A percentile compares a stretch with the other conserved stretches of the same genome.
These are phyloP conservation scores for Podaxis sp. DNA, from an alignment of 768 basidiomycete species.

Conservation along the genomic window DNA sequence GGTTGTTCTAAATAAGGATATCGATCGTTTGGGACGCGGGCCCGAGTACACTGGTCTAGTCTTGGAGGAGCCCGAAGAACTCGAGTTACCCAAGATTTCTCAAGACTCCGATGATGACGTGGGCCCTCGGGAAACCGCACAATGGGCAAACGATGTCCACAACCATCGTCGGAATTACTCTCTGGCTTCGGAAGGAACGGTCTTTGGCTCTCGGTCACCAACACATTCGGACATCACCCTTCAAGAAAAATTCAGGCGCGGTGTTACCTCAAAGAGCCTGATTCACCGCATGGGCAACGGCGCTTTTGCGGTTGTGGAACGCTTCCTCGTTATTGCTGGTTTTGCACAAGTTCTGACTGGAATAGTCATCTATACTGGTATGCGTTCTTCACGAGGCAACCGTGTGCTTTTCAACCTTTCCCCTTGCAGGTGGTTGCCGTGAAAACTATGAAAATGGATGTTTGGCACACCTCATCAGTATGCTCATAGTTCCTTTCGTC, in stretches of 20 bases:
- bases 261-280: slow-evolving; percentile 20
- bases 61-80: slow-evolving; percentile 52
- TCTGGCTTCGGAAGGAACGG: slow-evolving; percentile 48
- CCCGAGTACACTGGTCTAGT: slow-evolving; percentile 63
- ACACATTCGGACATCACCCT: slow-evolving; percentile 59
- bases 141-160: slow-evolving; percentile 53
- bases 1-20: slow-evolving; percentile 52
- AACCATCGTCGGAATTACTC: slow-evolving; percentile 45
- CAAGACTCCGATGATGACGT: slow-evolving; percentile 30
- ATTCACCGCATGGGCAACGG: slow-evolving; percentile 42
- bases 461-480: slow-evolving; percentile 90
- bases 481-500: slow-evolving; percentile 25
- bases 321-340: slow-evolving; percentile 67
- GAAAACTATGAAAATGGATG: slow-evolving; percentile 77
- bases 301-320: slow-evolving; percentile 55
- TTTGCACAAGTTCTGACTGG: slow-evolving; percentile 68
- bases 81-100: slow-evolving; percentile 43
- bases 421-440: slow-evolving; percentile 67
- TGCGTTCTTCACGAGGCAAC: slow-evolving; percentile 10
- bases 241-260: slow-evolving; percentile 33
- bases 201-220: slow-evolving; percentile 49
- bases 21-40: slow-evolving; percentile 21
- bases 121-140: slow-evolving; percentile 39
- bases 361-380: slow-evolving; percentile 75
- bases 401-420: background rate